These are phyloP conservation scores for Gossypium turneri DNA, from an alignment of 345 rosid genomes.

Conservation along the genomic window DNA sequence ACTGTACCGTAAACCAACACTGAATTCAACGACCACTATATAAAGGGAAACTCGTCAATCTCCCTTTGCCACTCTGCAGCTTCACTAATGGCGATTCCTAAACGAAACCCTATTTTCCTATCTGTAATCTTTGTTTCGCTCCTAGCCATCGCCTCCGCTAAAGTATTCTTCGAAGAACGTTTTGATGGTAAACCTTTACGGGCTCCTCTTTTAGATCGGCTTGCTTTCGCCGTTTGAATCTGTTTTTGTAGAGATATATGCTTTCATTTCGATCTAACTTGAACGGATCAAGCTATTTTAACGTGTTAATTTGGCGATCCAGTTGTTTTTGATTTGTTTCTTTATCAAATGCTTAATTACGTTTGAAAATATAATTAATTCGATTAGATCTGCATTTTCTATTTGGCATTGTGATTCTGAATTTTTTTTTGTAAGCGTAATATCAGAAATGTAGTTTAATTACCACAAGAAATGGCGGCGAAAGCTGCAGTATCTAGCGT, in stretches of 20 bases:
- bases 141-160: constrained; percentile 49
- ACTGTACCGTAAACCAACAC: not conserved
- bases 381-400: constrained; percentile 22
- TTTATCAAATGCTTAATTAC: not conserved
- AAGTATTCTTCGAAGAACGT: constrained; percentile 85
- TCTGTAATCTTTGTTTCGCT: constrained; percentile 35
- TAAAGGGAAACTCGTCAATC: not conserved
- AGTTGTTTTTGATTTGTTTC: not conserved
- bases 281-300: not conserved
- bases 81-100: constrained; percentile 32
- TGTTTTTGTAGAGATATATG: not conserved
- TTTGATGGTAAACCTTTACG: constrained; percentile 57
- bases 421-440: not conserved
- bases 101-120: constrained; percentile 33
- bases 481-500: not conserved
- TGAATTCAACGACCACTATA: constrained; percentile 15
- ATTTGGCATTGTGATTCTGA: not conserved
- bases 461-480: not conserved
- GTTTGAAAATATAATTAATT: not conserved
- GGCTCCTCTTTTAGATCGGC: constrained; percentile 3
- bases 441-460: not conserved
- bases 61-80: not conserved
- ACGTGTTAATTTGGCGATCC: constrained; percentile 13
- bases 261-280: not conserved
- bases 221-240: not conserved